Conservation (phyloP, 2,329 filamentous ascomycete genomes). For the Waltergamsia citrina region DNA sequence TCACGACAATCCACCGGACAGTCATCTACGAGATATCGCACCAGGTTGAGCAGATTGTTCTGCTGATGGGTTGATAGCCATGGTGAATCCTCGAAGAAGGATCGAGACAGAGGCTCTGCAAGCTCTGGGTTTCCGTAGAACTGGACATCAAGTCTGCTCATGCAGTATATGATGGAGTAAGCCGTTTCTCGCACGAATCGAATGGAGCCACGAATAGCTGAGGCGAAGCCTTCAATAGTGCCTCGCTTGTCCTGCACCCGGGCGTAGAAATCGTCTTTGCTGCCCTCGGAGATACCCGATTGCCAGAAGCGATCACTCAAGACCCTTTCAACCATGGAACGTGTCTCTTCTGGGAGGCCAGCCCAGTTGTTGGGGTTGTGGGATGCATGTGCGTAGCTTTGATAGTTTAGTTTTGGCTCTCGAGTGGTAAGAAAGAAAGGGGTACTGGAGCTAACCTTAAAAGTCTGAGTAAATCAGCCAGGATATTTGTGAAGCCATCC, state of each 20-base stretch:
- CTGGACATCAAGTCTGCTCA: constrained; percentile 76
- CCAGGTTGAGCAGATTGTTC: constrained; percentile 83
- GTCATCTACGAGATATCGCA: constrained; percentile 82
- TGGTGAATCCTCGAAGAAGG: constrained; percentile 74
- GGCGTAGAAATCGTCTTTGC: constrained; percentile 93
- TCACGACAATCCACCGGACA: constrained; percentile 71
- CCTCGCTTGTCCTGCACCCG: constrained; percentile 80
- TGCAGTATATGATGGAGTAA: constrained; percentile 89
- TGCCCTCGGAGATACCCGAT: constrained; percentile 90
- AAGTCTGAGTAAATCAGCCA: constrained; percentile 80
- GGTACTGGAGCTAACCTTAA: constrained; percentile 42
- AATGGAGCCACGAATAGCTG: constrained; percentile 81
- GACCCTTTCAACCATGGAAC: constrained; percentile 67
- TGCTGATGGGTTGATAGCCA: constrained; percentile 86
- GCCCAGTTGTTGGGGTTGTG: constrained; percentile 82
- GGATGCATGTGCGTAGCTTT: constrained; percentile 78
- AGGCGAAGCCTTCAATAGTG: constrained; percentile 88
- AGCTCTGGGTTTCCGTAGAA: constrained; percentile 89
- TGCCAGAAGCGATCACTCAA: constrained; percentile 97
- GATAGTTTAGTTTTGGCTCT: constrained; percentile 3
- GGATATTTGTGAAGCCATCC: constrained; percentile 67
- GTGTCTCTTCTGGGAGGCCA: constrained; percentile 65
- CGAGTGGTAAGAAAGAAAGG: constrained; percentile 3
- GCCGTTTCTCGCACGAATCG: constrained; percentile 85
- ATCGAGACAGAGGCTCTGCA: constrained; percentile 71